Conservation (phyloP, 1,284 basidiomycete genomes). For the Anthracocystis walkeri region DNA sequence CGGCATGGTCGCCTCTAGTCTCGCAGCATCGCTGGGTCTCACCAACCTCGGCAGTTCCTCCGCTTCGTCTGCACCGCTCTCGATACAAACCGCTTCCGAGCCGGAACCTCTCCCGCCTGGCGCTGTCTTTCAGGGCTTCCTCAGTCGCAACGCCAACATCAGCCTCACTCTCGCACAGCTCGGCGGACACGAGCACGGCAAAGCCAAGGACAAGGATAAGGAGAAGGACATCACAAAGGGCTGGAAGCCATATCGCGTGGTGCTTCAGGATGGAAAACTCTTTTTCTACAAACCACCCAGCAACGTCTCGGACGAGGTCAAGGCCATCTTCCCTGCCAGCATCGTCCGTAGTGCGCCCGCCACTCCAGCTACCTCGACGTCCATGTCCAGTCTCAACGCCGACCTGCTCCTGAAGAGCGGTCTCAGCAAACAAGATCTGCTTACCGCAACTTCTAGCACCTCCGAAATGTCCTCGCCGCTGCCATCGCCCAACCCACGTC, state of each 20-base stretch:
- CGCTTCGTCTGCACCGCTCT: conserved; percentile 6
- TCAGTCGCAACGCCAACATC: conserved; percentile 61
- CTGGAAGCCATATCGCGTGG: conserved; percentile 67
- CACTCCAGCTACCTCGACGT: conserved; percentile 22
- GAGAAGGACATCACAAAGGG: conserved; percentile 66
- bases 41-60: conserved; percentile 26
- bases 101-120: conserved; percentile 51
- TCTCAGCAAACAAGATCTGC: conserved; percentile 58
- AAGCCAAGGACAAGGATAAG: conserved; percentile 46
- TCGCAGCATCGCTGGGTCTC: conserved; percentile 34
- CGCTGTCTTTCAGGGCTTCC: conserved; percentile 56
- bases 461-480: conserved; percentile 37
- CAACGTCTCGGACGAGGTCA: conserved; percentile 62
- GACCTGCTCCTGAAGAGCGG: conserved; percentile 49
- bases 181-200: conserved; percentile 40
- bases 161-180: conserved; percentile 57
- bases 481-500: conserved; percentile 25
- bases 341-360: conserved; percentile 30
- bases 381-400: conserved; percentile 33
- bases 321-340: conserved; percentile 52
- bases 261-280: conserved; percentile 60
- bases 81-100: conserved; percentile 18
- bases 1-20: conserved; percentile 27
- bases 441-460: conserved; percentile 54
- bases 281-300: conserved; percentile 66